These are phyloP conservation scores for Globisporangium irregulare DNA, from an alignment of 352 stramenopile genomes.

Conservation along the genomic window DNA sequence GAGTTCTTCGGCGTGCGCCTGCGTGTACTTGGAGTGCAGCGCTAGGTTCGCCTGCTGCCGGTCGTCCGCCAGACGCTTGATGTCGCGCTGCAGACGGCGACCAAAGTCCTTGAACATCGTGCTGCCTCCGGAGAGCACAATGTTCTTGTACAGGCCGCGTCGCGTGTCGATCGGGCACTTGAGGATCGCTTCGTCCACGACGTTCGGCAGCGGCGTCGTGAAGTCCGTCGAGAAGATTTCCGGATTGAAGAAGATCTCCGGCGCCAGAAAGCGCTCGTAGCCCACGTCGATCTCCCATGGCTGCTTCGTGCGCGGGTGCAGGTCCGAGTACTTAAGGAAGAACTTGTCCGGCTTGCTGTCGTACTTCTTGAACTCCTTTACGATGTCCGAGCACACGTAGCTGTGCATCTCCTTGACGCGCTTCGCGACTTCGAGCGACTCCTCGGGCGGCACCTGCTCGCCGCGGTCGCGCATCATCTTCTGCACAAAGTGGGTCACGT, in stretches of 20 bases:
- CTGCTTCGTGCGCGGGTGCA: conserved; percentile 78
- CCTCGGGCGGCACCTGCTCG: conserved; percentile 90
- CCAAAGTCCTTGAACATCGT: conserved; percentile 99
- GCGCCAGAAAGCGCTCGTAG: conserved; percentile 93
- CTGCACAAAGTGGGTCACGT: conserved; percentile 96
- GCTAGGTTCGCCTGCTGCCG: conserved; percentile 88
- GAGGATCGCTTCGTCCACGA: conserved; percentile 95
- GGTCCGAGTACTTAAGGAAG: conserved; percentile 86
- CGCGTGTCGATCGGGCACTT: conserved; percentile 95
- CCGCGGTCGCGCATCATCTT: conserved; percentile 91
- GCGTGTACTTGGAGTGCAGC: conserved; percentile 65
- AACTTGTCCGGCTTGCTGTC: conserved; percentile 91
- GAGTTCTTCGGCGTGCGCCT: conserved; percentile 66
- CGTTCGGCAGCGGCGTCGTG: conserved; percentile 88
- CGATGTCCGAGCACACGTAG: conserved; percentile 94
- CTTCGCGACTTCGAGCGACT: conserved; percentile 89
- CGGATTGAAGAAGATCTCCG: conserved; percentile 97
- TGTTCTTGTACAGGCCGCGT: conserved; percentile 95
- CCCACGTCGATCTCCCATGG: conserved; percentile 90
- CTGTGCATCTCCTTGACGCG: conserved; percentile 94
- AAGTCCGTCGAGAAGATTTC: conserved; percentile 96
- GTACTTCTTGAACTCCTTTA: conserved; percentile 96
- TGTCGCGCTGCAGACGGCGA: conserved; percentile 90
- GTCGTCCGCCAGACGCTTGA: conserved; percentile 91
- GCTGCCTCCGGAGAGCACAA: conserved; percentile 93